phyloP scores from a whole-genome alignment of 257 asterid species.

The Solanum habrochaites region DNA sequence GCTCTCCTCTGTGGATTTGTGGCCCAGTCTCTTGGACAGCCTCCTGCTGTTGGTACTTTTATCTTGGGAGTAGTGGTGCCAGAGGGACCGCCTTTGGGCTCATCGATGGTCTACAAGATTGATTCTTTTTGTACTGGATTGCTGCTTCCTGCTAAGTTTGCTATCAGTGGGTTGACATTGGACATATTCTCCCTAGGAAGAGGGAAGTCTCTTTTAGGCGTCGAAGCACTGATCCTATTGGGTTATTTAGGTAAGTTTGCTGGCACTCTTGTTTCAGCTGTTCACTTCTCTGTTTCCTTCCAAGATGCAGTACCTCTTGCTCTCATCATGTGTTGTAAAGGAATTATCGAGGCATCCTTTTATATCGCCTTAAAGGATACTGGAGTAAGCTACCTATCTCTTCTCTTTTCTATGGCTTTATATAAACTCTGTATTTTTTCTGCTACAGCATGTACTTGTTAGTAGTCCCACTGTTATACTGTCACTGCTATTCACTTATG shows the following conservation, averaged over 20 bases:
- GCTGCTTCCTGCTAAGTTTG: constrained; percentile 51
- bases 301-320: constrained; percentile 39
- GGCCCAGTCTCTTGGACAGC: constrained; percentile 37
- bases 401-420: neutral
- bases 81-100: constrained; percentile 40
- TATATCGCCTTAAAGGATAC: constrained; percentile 29
- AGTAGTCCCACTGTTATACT: neutral
- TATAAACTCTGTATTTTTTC: neutral
- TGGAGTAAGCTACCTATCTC: constrained; percentile 17
- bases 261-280: constrained; percentile 27
- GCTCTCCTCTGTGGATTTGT: constrained; percentile 23
- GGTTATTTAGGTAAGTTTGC: constrained; percentile 30
- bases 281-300: constrained; percentile 16
- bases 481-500: neutral
- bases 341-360: constrained; percentile 35
- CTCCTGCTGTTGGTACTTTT: constrained; percentile 35
- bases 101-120: constrained; percentile 22
- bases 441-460: neutral
- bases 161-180: constrained; percentile 25
- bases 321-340: constrained; percentile 52
- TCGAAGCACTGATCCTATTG: constrained; percentile 11
- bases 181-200: constrained; percentile 12
- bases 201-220: neutral
- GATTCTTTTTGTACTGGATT: constrained; percentile 21
- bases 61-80: constrained; percentile 31